Base-by-base conservation (phyloP, 805 yeast species). In the Scheffersomyces coipomensis region DNA sequence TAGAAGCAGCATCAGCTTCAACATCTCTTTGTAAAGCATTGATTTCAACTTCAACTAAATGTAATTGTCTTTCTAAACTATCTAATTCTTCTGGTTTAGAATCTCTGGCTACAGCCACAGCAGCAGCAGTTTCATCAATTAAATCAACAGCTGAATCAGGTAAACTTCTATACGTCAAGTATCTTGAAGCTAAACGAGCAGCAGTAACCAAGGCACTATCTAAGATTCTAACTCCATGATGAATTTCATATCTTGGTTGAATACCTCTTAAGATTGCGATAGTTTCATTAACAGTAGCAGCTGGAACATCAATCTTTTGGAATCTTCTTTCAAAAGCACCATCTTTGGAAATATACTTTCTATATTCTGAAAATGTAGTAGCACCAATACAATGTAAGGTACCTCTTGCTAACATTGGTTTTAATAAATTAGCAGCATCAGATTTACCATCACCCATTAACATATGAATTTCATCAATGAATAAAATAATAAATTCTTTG, bases 311-410 rank as follows among this genome's bases (percentile, higher is more conserved):
- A 53, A 93, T 88, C 62, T 89, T 88, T 68, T 93, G 99, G 79
- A 93, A 93, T 63, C 99, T 81, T 76, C 99, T 86, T 66, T 91
- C 99, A 62, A 93, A 91, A 1, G 99, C 99, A 63, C 97, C 99
- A 65, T 93, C 99, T 64, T 91, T 91, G 59, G 93, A 89, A 44
- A 93, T 83, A 58, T 85, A 81, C 57, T 89, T 83, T 58, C 98
- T 79, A 73, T 93, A 93, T 69, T 93, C 99, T 41, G 85, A 85
- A 53, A 88, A 83, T 1, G 99, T 93, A 19, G 99, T 93, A 19
- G 99, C 99, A 71, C 99, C 99, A 58, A 90, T 90, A 66, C 97
- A 95, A 65, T 93, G 97, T 57, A 93, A 79, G 37, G 85, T 77
- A 52, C 99, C 98, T 68, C 99, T 83, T 2, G 99, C 97, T 48